These are phyloP conservation scores for Candida silvicultrix DNA, from an alignment of 805 yeast species.

Conservation along the genomic window DNA sequence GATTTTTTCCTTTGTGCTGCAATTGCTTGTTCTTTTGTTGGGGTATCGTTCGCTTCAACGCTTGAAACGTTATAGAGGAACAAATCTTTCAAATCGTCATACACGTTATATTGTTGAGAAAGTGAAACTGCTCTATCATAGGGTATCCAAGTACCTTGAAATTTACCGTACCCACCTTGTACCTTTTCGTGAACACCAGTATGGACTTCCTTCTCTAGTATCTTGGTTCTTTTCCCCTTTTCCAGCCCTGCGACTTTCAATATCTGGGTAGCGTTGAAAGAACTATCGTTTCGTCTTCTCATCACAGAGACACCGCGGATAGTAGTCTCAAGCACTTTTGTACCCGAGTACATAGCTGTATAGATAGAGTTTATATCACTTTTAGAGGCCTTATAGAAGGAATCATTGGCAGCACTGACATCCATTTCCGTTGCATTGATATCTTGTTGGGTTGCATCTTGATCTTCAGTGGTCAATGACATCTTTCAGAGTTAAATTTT, in stretches of 20 bases:
- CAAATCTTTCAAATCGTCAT: constrained; percentile 57
- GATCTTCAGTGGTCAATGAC: neutral
- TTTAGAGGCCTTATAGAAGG: constrained; percentile 1
- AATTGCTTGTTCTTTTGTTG: constrained; percentile 42
- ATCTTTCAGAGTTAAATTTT: neutral
- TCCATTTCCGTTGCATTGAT: constrained; percentile 10
- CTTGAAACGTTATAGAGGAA: constrained; percentile 40
- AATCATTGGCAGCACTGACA: neutral
- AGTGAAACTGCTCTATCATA: constrained; percentile 56
- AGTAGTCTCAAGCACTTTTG: constrained; percentile 75
- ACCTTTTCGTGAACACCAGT: constrained; percentile 65
- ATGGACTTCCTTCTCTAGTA: constrained; percentile 69
- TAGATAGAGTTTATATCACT: constrained; percentile 37
- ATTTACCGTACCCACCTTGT: constrained; percentile 81
- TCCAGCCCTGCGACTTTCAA: constrained; percentile 72
- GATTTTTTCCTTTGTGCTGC: constrained; percentile 28
- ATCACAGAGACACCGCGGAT: constrained; percentile 66
- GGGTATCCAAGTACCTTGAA: constrained; percentile 87
- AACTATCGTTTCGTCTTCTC: constrained; percentile 70
- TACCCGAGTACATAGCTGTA: constrained; percentile 73
- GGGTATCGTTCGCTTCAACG: constrained; percentile 31
- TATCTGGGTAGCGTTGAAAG: constrained; percentile 83
- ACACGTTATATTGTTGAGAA: constrained; percentile 51
- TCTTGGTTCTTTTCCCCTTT: constrained; percentile 69
- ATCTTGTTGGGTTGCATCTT: constrained; percentile 3